Evolutionary conservation across 768 basidiomycete species (phyloP), one percentile per base, ranked within the genome.

Genomic region (Lactarius sanguifluus): DNA sequence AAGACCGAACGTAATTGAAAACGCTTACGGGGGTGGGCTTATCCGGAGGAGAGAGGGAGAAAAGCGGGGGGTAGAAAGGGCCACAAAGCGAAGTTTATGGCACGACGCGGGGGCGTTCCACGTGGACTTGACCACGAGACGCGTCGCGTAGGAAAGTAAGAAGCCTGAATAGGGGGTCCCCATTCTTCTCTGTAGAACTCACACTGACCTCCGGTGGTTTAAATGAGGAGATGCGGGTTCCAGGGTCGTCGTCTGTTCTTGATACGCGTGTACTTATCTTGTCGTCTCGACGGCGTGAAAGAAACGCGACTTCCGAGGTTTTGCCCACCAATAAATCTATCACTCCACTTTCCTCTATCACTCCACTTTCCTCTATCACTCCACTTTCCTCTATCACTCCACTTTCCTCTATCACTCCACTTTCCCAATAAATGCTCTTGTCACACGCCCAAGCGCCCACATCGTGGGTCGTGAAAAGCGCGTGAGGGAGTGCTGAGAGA

Each of bases 1-100:
- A 38, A 58, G 32, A 28, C 28, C 54, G 34, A 47, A 23, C 8
- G 5, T 52, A 45, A 56, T n/a, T 57, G 30, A 47, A 47, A 38
- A 38, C 4, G 9, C 66, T 67, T 60, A 64, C 66, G 66, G 58
- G 32, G 66, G 52, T 10, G 66, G 61, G 23, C 52, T 64, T 64
- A 32, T 64, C 66, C 5, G 54, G 16, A 9, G 13, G 23, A 10
- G 57, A 34, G 30, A 16, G 34, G 6, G 12, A 18, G 32, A 9
- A 2, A 36, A 34, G 45, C 28, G n/a, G n/a, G 8, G n/a, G 66
- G 32, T 28, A 41, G 36, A 32, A 38, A 41, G 12, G 30, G 38
- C 9, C 23, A 23, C 16, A 20, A 16, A 13, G 55, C 54, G 25
- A 50, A 28, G 36, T 40, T 40, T 62, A 57, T 65, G 36, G 47